Conservation (phyloP, 495 filamentous ascomycete genomes). For the Penicillium simplicissimum region DNA sequence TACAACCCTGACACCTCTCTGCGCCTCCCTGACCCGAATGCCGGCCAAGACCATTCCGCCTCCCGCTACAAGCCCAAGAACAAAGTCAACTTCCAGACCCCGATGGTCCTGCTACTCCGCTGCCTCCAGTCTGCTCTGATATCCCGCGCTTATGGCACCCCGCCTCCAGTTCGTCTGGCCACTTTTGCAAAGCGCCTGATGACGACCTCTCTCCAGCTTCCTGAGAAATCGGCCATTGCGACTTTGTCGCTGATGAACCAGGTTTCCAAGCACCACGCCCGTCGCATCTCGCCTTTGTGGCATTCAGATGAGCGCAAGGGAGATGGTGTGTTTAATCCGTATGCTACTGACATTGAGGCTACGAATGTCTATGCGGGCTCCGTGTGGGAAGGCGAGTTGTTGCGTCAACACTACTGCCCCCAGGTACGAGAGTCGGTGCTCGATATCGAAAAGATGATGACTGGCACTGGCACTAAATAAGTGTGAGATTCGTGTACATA, state of each 20-base stretch:
- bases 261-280: slow-evolving; percentile 69
- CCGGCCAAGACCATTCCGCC: slow-evolving; percentile 26
- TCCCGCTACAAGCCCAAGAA: slow-evolving; percentile 39
- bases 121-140: slow-evolving; percentile 74
- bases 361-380: slow-evolving; percentile 89
- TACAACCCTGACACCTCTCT: slow-evolving; percentile 73
- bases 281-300: slow-evolving; percentile 72
- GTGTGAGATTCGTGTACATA: slow-evolving; percentile 18
- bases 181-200: slow-evolving; percentile 92
- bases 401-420: slow-evolving; percentile 85
- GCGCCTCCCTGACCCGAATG: slow-evolving; percentile 73
- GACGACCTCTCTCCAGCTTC: slow-evolving; percentile 76
- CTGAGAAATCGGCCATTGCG: slow-evolving; percentile 82
- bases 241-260: slow-evolving; percentile 71
- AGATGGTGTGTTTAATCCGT: slow-evolving; percentile 65
- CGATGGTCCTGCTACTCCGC: slow-evolving; percentile 83
- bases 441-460: slow-evolving; percentile 66
- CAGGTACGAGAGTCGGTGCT: slow-evolving; percentile 74
- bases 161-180: slow-evolving; percentile 75
- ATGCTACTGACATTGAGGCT: slow-evolving; percentile 62
- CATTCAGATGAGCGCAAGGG: slow-evolving; percentile 88
- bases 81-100: slow-evolving; percentile 91
- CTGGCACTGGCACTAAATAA: slow-evolving; percentile 28
- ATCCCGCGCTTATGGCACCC: slow-evolving; percentile 52
- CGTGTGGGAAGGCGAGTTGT: slow-evolving; percentile 89